Conservation (phyloP, 192 early-diverging fungal species). For the Coemansia sp. region DNA sequence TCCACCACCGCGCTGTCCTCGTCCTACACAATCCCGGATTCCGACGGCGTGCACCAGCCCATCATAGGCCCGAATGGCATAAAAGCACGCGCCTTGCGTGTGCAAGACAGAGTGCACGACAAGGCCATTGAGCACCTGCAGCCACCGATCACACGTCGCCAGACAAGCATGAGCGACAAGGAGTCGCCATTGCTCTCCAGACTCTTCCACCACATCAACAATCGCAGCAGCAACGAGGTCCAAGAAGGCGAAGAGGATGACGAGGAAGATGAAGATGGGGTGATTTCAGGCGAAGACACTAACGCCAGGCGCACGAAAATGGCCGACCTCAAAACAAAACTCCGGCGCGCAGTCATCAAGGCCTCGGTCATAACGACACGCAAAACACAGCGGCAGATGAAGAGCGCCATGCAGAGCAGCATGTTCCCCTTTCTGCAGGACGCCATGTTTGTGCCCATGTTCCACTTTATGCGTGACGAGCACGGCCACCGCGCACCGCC, state of each 20-base stretch:
- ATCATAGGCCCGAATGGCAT: not conserved
- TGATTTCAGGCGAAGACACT: constrained; percentile 4
- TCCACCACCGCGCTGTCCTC: constrained; percentile 42
- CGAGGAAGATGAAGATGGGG: constrained; percentile 18
- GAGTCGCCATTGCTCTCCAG: constrained; percentile 9
- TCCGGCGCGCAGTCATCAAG: constrained; percentile 46
- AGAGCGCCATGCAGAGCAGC: constrained; percentile 26
- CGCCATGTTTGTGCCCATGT: constrained; percentile 54
- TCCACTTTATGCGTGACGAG: constrained; percentile 52
- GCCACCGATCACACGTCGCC: not conserved
- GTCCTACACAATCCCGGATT: constrained; percentile 2
- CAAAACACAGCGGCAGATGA: constrained; percentile 32
- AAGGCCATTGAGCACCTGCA: not conserved
- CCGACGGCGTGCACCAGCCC: not conserved
- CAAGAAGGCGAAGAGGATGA: not conserved
- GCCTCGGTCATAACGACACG: constrained; percentile 40
- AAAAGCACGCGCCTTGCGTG: not conserved
- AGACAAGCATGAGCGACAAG: not conserved
- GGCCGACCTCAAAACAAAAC: constrained; percentile 32
- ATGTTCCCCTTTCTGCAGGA: constrained; percentile 52
- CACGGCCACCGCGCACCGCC: constrained; percentile 48
- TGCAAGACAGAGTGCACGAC: constrained; percentile 1
- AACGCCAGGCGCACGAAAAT: constrained; percentile 15
- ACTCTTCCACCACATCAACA: not conserved
- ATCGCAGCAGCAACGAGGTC: not conserved